These are phyloP conservation scores for Kodamaea jinghongensis DNA, from an alignment of 805 yeast genomes.

Conservation along the genomic window DNA sequence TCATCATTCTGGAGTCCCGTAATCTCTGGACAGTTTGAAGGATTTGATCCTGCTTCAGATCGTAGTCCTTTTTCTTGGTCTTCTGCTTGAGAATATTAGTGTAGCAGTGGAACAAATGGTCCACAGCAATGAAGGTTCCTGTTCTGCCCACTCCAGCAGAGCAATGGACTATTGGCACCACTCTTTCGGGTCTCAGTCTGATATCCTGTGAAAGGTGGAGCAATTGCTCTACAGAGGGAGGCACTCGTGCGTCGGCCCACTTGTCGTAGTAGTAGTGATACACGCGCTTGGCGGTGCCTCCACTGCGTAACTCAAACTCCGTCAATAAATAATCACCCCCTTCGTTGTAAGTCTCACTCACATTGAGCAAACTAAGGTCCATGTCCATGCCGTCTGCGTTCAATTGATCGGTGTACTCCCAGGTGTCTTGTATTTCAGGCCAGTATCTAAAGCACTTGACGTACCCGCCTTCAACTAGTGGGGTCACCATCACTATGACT, in stretches of 20 bases:
- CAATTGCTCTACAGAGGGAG: conserved; percentile 33
- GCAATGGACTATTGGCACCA: conserved; percentile 56
- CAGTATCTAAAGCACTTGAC: conserved; percentile 44
- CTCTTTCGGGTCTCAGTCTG: conserved; percentile 10
- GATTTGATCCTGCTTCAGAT: conserved; percentile 23
- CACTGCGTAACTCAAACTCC: conserved; percentile 20
- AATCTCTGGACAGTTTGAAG: conserved; percentile 25
- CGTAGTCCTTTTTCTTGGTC: conserved; percentile 7
- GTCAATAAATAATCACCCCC: conserved; percentile 27
- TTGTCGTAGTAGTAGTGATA: conserved; percentile 40
- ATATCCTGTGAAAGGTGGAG: conserved; percentile 19
- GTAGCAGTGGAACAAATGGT: conserved; percentile 30
- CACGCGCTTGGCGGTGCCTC: conserved; percentile 18
- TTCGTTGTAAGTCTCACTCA: conserved; percentile 14
- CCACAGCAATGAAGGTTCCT: conserved; percentile 38
- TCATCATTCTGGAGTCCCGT: conserved; percentile 38
- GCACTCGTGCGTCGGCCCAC: conserved; percentile 47
- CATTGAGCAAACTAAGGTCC: conserved; percentile 18
- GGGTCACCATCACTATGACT: conserved; percentile 46
- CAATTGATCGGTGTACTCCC: conserved; percentile 4
- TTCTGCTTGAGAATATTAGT: conserved; percentile 16
- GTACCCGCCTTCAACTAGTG: conserved; percentile 45
- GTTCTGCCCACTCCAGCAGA: conserved; percentile 98
- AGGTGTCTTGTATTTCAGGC: conserved; percentile 20
- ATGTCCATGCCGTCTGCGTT: conserved; percentile 22